Conservation (phyloP, 352 stramenopile species). For the Phytophthora palmivora region DNA sequence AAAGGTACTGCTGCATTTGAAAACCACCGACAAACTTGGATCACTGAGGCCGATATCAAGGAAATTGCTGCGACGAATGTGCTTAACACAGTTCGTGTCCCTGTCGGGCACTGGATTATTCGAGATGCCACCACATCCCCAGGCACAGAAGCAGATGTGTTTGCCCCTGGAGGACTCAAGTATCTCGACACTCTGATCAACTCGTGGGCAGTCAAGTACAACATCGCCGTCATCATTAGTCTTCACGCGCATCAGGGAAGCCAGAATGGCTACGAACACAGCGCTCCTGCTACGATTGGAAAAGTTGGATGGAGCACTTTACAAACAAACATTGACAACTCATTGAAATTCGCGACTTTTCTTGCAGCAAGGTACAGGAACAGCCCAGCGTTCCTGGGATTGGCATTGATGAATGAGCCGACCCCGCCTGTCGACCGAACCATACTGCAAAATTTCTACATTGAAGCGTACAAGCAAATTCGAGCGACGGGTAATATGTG, state of each 20-base stretch:
- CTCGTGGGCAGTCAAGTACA: slow-evolving; percentile 57
- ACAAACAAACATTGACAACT: slow-evolving; percentile 43
- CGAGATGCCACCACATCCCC: slow-evolving; percentile 30
- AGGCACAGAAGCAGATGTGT: slow-evolving; percentile 27
- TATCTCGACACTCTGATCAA: slow-evolving; percentile 67
- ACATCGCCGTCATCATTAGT: slow-evolving; percentile 62
- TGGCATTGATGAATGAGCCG: slow-evolving; percentile 70
- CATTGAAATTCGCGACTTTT: slow-evolving; percentile 44
- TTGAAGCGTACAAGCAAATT: slow-evolving; percentile 46
- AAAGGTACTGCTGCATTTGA: slow-evolving; percentile 23
- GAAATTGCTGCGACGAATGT: slow-evolving; percentile 25
- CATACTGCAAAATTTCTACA: slow-evolving; percentile 47
- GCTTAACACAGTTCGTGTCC: slow-evolving; percentile 56
- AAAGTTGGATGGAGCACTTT: slow-evolving; percentile 33
- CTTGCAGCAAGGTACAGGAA: slow-evolving; percentile 52
- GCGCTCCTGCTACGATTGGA: slow-evolving; percentile 24
- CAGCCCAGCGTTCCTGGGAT: slow-evolving; percentile 52
- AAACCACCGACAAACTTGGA: slow-evolving; percentile 20
- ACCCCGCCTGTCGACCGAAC: slow-evolving; percentile 19
- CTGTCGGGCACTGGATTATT: slow-evolving; percentile 55
- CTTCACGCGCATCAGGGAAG: slow-evolving; percentile 61
- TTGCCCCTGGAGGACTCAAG: slow-evolving; percentile 37
- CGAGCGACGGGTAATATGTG: slow-evolving; percentile 51
- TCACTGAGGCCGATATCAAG: slow-evolving; percentile 29
- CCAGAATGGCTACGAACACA: slow-evolving; percentile 69